Evolutionary conservation across 176 grass and related monocot species (phyloP).

Genomic region (Musa acuminata): DNA sequence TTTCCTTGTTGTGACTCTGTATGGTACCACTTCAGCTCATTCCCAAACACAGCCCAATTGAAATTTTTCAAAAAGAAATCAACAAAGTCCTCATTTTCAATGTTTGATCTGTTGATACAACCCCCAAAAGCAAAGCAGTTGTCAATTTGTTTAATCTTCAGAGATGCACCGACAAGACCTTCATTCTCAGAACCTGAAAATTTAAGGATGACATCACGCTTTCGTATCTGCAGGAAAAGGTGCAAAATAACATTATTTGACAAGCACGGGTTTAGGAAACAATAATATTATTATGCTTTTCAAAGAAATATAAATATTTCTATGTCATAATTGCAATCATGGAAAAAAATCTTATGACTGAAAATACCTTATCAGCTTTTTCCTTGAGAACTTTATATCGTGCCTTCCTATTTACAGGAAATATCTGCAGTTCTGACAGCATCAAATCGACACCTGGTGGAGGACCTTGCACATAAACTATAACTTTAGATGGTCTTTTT

Average conservation of each 20-base stretch:
- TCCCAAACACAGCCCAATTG: slow-evolving; percentile 97
- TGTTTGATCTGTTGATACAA: slow-evolving; percentile 73
- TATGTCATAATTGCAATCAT: neutral
- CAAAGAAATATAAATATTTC: neutral
- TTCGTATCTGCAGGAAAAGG: slow-evolving; percentile 51
- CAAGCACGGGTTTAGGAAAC: slow-evolving; percentile 9
- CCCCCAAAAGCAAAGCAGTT: slow-evolving; percentile 90
- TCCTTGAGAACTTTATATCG: slow-evolving; percentile 34
- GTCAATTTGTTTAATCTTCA: slow-evolving; percentile 62
- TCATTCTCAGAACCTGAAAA: slow-evolving; percentile 44
- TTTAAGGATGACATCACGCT: slow-evolving; percentile 65
- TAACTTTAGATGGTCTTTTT: slow-evolving; percentile 33
- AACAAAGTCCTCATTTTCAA: slow-evolving; percentile 85
- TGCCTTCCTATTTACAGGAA: slow-evolving; percentile 32
- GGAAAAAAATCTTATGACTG: neutral
- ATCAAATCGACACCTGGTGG: slow-evolving; percentile 38
- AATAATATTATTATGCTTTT: neutral
- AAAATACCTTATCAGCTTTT: slow-evolving; percentile 38
- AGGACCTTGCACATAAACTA: slow-evolving; percentile 41
- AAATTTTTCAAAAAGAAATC: slow-evolving; percentile 95
- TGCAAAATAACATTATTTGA: neutral
- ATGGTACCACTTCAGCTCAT: slow-evolving; percentile 95
- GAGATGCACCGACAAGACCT: slow-evolving; percentile 43
- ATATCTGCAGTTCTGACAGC: slow-evolving; percentile 31
- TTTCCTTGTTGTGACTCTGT: slow-evolving; percentile 71